phyloP scores from a whole-genome alignment of 768 basidiomycete genomes.

The Lactarius trivialis region DNA sequence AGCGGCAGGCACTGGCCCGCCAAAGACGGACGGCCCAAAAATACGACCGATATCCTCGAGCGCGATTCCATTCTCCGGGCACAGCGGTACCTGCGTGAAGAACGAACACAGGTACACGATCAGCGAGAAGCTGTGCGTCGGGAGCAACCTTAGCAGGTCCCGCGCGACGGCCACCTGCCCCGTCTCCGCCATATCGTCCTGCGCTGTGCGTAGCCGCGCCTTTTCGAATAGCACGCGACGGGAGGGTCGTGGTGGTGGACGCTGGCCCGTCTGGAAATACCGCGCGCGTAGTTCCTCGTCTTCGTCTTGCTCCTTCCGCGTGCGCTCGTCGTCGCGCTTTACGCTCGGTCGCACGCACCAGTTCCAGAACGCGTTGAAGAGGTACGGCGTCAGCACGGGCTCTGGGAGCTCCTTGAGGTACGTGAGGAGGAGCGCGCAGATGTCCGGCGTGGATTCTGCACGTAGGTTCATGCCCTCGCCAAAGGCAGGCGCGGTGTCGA shows the following conservation, averaged over 20 bases:
- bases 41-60: slow-evolving; percentile 41
- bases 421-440: slow-evolving; percentile 41
- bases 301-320: slow-evolving; percentile 29
- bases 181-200: slow-evolving; percentile 22
- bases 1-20: slow-evolving; percentile 26
- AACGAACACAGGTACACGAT: slow-evolving; percentile 42
- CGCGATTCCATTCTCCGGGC: slow-evolving; percentile 44
- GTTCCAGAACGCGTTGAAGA: slow-evolving; percentile 39
- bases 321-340: slow-evolving; percentile 30
- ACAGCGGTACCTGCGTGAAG: slow-evolving; percentile 46
- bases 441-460: slow-evolving; percentile 33
- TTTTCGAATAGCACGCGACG: slow-evolving; percentile 11
- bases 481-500: slow-evolving; percentile 30
- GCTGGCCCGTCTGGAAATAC: slow-evolving; percentile 27
- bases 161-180: slow-evolving; percentile 37
- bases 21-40: slow-evolving; percentile 39
- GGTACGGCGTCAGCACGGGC: slow-evolving; percentile 38
- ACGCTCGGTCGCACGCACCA: slow-evolving; percentile 41
- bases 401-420: slow-evolving; percentile 43
- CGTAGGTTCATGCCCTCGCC: slow-evolving; percentile 25
- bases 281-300: slow-evolving; percentile 30
- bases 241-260: slow-evolving; percentile 18
- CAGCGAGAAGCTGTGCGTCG: slow-evolving; percentile 35
- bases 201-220: not conserved
- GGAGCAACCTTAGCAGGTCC: slow-evolving; percentile 45